Conservation (phyloP, 495 filamentous ascomycete species). For the Annulohypoxylon bovei region DNA sequence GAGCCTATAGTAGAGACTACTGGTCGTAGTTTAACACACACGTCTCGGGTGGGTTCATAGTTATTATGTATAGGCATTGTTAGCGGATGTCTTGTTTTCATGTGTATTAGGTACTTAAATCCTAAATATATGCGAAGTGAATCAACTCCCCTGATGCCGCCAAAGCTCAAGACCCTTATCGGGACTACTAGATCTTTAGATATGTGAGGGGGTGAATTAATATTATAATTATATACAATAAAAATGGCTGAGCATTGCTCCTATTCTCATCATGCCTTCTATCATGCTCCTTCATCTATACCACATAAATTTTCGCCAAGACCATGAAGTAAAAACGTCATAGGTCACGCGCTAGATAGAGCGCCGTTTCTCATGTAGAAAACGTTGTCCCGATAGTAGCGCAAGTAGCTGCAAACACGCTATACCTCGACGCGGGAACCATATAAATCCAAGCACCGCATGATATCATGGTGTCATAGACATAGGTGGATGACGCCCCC, state of each 20-base stretch:
- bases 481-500: not conserved
- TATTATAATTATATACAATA: not conserved
- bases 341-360: not conserved
- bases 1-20: slow-evolving; percentile 7
- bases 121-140: no score
- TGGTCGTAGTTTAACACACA: not conserved
- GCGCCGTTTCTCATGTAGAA: not conserved
- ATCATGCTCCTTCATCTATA: no score
- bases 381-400: not conserved
- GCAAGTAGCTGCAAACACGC: not conserved
- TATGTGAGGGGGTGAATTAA: not conserved
- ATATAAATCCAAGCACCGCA: not conserved
- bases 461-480: not conserved
- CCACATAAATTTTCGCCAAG: not conserved
- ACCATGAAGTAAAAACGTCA: not conserved
- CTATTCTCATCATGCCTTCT: not conserved
- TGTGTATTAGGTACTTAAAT: no score
- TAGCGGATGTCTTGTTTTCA: not conserved
- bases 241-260: not conserved
- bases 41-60: not conserved
- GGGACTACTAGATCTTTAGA: not conserved
- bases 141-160: not conserved
- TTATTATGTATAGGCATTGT: not conserved
- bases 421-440: not conserved
- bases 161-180: not conserved